phyloP scores from a whole-genome alignment of 352 stramenopile species.

The Peronospora farinosa region DNA sequence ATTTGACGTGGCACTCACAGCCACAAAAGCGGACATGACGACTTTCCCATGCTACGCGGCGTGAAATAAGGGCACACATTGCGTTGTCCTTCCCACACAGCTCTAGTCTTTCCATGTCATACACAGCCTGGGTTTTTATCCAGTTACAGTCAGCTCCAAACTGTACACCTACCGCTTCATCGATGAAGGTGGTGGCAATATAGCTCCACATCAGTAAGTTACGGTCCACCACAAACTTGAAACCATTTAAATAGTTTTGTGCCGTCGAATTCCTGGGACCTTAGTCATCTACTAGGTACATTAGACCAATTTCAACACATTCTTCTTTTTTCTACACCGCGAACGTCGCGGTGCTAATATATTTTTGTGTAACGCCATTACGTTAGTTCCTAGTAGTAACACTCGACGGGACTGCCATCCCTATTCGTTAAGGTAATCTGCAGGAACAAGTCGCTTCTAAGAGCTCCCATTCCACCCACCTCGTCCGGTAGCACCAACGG shows the following conservation, averaged over 20 bases:
- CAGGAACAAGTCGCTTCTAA: conserved; percentile 53
- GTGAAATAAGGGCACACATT: not conserved
- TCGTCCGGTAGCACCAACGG: conserved; percentile 60
- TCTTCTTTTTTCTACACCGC: not conserved
- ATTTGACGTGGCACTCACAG: not conserved
- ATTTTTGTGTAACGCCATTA: conserved; percentile 3
- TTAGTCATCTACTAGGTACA: too few relatives aligned
- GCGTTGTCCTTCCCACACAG: too few relatives aligned
- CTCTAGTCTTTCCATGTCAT: conserved; percentile 15
- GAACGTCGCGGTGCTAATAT: conserved; percentile 9
- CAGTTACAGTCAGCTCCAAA: not conserved
- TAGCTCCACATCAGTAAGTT: conserved; percentile 4
- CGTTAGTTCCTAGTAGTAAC: conserved; percentile 27
- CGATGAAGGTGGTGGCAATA: conserved; percentile 15
- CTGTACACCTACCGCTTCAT: conserved; percentile 1
- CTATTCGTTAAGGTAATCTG: conserved; percentile 53
- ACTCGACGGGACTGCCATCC: conserved; percentile 47
- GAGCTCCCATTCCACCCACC: conserved; percentile 33
- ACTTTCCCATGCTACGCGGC: not conserved
- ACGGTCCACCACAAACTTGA: not conserved
- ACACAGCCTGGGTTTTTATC: not conserved
- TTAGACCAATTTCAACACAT: conserved; percentile 1
- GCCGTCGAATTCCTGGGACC: not conserved
- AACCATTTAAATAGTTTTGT: not conserved
- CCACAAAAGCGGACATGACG: conserved; percentile 1